A percentile compares a stretch with the other conserved stretches of the same genome.
phyloP scores from a whole-genome alignment of 176 grass and related monocot genomes.

The Triticum timopheevii region DNA sequence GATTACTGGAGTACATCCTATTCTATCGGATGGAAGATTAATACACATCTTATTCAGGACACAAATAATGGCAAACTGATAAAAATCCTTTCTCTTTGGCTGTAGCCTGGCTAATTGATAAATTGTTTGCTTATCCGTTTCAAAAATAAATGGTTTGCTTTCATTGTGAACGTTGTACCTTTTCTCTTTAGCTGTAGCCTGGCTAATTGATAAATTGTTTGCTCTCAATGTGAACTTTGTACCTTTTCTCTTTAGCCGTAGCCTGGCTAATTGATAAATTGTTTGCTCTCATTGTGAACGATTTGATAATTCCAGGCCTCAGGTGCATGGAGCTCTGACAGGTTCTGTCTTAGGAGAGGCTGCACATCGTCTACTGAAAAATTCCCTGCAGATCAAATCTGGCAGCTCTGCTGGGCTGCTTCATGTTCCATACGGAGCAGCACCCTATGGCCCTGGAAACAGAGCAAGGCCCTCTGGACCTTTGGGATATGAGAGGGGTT shows the following conservation, averaged over 20 bases:
- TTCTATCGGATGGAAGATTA: slow-evolving; percentile 24
- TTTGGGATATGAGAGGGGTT: slow-evolving; percentile 72
- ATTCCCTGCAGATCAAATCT: slow-evolving; percentile 83
- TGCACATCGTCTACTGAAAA: slow-evolving; percentile 92
- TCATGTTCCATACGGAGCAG: slow-evolving; percentile 60
- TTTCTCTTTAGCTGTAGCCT: background rate
- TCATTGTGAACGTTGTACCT: too few species aligned
- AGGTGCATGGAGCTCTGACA: slow-evolving; percentile 79
- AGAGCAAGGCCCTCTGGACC: slow-evolving; percentile 64
- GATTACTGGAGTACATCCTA: background rate
- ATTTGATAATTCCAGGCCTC: slow-evolving; percentile 57
- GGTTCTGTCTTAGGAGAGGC: slow-evolving; percentile 80
- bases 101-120: too few species aligned
- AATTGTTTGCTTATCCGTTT: too few species aligned
- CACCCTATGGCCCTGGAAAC: slow-evolving; percentile 35
- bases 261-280: background rate
- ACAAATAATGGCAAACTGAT: too few species aligned
- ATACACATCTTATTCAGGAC: background rate
- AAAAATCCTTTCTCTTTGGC: background rate
- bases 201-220: too few species aligned
- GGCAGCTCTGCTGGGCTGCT: slow-evolving; percentile 56
- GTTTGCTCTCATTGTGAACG: slow-evolving; percentile 3
- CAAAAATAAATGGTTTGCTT: too few species aligned
- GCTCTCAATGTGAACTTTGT: too few species aligned
- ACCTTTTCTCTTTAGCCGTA: slow-evolving; percentile 1